Evolutionary conservation across 2,329 filamentous ascomycete genomes (phyloP).

Genomic region (Rhinocladiella similis): DNA sequence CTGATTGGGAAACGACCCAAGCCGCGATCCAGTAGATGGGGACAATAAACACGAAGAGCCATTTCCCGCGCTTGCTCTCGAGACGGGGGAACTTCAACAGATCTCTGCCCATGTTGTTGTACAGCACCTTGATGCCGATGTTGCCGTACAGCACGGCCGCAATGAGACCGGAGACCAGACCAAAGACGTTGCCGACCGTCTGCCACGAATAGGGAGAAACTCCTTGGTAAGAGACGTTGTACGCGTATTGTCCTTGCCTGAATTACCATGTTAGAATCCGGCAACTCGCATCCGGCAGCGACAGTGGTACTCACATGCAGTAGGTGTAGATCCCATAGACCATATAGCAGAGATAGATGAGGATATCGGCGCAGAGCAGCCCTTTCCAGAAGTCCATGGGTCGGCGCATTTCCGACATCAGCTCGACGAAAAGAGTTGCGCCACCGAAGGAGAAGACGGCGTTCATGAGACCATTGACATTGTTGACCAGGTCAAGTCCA

Average conservation of each 20-base stretch:
- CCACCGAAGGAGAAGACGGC: constrained; percentile 62
- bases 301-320: constrained; percentile 29
- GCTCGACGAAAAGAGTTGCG: constrained; percentile 58
- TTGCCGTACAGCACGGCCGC: constrained; percentile 44
- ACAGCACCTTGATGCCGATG: constrained; percentile 39
- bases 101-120: constrained; percentile 23
- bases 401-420: constrained; percentile 56
- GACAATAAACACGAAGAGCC: constrained; percentile 31
- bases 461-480: constrained; percentile 54
- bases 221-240: constrained; percentile 44
- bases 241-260: constrained; percentile 48
- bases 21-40: constrained; percentile 48
- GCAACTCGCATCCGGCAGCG: no score
- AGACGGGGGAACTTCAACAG: constrained; percentile 19
- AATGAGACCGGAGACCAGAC: constrained; percentile 39
- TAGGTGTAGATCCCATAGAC: constrained; percentile 52
- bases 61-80: constrained; percentile 18
- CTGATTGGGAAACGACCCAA: constrained; percentile 45
- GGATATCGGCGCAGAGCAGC: constrained; percentile 46
- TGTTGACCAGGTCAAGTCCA: constrained; percentile 45
- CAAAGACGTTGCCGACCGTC: constrained; percentile 44
- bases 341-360: constrained; percentile 51
- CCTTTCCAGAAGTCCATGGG: constrained; percentile 53
- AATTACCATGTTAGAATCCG: no score
- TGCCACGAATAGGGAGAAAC: constrained; percentile 41